Percentiles rank a stretch among this genome's conserved stretches.
Conservation (phyloP, 1,284 basidiomycete genomes). For the Leccinum colubrinum region DNA sequence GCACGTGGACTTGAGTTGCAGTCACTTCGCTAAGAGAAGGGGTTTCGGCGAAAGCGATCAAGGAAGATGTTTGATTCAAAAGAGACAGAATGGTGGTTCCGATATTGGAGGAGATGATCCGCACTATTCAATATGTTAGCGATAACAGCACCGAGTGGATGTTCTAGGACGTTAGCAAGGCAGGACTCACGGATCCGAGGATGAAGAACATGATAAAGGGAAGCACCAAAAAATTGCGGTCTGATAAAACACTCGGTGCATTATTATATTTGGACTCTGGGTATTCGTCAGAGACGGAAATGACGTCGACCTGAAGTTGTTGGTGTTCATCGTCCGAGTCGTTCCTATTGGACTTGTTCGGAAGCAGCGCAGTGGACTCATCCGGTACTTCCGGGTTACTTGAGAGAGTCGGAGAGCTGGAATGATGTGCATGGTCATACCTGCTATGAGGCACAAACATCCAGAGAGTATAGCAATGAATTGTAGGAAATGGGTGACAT, state of each 20-base stretch:
- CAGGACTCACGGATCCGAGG: slow-evolving; percentile 59
- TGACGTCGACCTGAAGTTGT: slow-evolving; percentile 18
- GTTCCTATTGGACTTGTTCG: slow-evolving; percentile 22
- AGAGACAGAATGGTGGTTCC: slow-evolving; percentile 72
- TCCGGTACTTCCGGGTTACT: slow-evolving; percentile 32
- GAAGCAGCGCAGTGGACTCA: slow-evolving; percentile 46
- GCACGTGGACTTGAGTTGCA: slow-evolving; percentile 62
- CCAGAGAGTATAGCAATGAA: slow-evolving; percentile 58
- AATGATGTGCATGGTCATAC: slow-evolving; percentile 40
- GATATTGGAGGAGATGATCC: slow-evolving; percentile 71
- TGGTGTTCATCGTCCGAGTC: neutral
- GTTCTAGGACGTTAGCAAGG: neutral
- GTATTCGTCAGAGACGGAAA: slow-evolving; percentile 30
- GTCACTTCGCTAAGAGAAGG: slow-evolving; percentile 36
- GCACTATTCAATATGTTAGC: slow-evolving; percentile 41
- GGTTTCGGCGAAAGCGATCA: slow-evolving; percentile 12
- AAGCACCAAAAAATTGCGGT: slow-evolving; percentile 60
- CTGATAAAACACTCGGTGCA: slow-evolving; percentile 45
- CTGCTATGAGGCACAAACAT: slow-evolving; percentile 52
- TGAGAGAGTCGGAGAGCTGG: slow-evolving; percentile 35
- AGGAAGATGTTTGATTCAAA: slow-evolving; percentile 32
- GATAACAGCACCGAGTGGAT: neutral
- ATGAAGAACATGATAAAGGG: slow-evolving; percentile 40
- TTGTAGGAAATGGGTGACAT: slow-evolving; percentile 53
- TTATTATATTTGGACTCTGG: slow-evolving; percentile 29